phyloP scores from a whole-genome alignment of 768 basidiomycete genomes.

The Auriscalpium vulgare region DNA sequence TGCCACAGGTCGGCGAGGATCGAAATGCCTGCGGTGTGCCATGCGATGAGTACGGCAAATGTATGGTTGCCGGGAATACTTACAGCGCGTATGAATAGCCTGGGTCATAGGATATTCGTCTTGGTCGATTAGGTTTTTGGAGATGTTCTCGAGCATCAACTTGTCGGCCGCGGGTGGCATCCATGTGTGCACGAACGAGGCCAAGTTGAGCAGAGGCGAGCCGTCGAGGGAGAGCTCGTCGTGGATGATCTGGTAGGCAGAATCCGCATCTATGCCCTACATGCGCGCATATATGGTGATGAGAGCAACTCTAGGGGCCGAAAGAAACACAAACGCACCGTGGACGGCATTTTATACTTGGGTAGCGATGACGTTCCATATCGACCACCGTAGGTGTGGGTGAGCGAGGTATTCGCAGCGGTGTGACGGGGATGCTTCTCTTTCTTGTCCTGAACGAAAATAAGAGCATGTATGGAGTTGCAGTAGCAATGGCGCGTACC shows the following conservation, averaged over 20 bases:
- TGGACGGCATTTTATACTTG: conserved; percentile 56
- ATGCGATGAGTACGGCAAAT: conserved; percentile 28
- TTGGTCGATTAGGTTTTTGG: conserved; percentile 62
- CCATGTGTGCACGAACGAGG: conserved; percentile 63
- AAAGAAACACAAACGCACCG: conserved; percentile 23
- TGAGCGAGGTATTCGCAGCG: conserved; percentile 26
- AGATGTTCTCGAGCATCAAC: conserved; percentile 56
- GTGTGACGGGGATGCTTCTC: conserved; percentile 25
- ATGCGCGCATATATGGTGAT: not conserved
- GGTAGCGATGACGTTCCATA: conserved; percentile 65
- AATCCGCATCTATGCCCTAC: conserved; percentile 48
- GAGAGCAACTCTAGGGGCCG: not conserved
- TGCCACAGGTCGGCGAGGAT: conserved; percentile 66
- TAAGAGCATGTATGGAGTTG: not conserved
- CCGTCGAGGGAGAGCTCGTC: conserved; percentile 57
- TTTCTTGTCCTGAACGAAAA: conserved; percentile 36
- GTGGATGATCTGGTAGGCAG: conserved; percentile 49
- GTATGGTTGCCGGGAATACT: not conserved
- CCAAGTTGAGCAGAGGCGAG: conserved; percentile 50
- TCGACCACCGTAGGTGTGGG: conserved; percentile 50
- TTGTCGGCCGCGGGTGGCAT: conserved; percentile 45
- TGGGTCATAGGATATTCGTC: conserved; percentile 63
- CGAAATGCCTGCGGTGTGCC: conserved; percentile 35
- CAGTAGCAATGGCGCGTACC: not conserved
- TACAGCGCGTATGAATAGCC: conserved; percentile 17